Evolutionary conservation across 208 protist species (phyloP).

Genomic region (Trypanosoma mega): DNA sequence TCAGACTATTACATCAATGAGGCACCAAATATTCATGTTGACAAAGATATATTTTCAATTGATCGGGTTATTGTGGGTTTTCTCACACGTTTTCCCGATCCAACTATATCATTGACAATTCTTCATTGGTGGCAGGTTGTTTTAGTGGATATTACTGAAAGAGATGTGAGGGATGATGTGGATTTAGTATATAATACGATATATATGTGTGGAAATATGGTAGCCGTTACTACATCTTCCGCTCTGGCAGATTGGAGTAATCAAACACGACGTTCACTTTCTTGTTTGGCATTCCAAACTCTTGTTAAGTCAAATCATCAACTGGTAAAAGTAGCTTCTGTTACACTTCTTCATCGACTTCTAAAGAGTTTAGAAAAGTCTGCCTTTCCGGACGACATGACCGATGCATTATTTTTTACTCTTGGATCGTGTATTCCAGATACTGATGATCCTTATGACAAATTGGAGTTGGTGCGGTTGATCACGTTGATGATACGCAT

Average conservation of each 20-base stretch:
- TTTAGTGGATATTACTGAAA: constrained; percentile 51
- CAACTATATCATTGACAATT: constrained; percentile 34
- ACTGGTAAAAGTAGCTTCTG: constrained; percentile 37
- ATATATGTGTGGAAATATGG: constrained; percentile 52
- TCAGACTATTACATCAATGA: constrained; percentile 48
- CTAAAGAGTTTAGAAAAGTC: constrained; percentile 38
- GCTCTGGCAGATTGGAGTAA: constrained; percentile 43
- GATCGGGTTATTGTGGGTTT: constrained; percentile 65
- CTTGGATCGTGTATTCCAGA: constrained; percentile 29
- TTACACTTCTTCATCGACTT: constrained; percentile 44
- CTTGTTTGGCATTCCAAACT: constrained; percentile 40
- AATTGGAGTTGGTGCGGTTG: constrained; percentile 35
- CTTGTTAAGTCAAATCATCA: constrained; percentile 29
- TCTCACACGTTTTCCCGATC: constrained; percentile 41
- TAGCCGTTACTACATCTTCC: constrained; percentile 43
- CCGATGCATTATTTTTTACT: constrained; percentile 36
- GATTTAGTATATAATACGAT: constrained; percentile 62
- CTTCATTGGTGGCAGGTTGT: constrained; percentile 55
- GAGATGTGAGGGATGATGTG: constrained; percentile 54
- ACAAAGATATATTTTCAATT: constrained; percentile 85
- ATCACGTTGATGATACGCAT: constrained; percentile 30
- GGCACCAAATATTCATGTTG: constrained; percentile 53
- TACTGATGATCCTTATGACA: constrained; percentile 52
- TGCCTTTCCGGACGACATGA: constrained; percentile 39
- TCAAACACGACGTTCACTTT: constrained; percentile 39